Base-by-base conservation (phyloP, 2,329 filamentous ascomycete species). In the Clonostachys solani region DNA sequence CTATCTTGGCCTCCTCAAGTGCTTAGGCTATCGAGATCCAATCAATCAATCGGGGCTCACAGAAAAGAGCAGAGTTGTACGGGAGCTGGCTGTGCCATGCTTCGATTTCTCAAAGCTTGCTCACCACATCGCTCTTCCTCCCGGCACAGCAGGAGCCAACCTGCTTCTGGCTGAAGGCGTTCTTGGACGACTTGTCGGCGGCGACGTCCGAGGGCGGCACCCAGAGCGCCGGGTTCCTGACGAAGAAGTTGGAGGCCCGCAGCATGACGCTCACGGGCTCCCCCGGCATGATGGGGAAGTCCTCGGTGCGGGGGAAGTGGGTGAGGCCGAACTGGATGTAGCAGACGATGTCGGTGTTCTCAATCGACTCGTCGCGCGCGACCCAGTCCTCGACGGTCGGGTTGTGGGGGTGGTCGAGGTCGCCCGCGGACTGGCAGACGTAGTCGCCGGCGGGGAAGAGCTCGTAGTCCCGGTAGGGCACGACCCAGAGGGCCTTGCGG, bases 401-500 rank as follows among this genome's bases (percentile, higher is more conserved):
- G 60, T 74, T 65, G 62, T 69, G 42, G 49, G 66, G 50, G n/a
- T 47, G 45, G 57, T 75, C 65, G 18, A 64, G 67, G 47, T 74
- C 62, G 47, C 77, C 70, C 53, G 75, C 63, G 42, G 74, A 79
- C 58, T 84, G 81, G 54, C 80, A 81, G 0, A 80, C 79, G 59
- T 81, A 82, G 46, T 74, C 69, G 5, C 81, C 81, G 3, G 79
- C 81, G 0, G 80, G 75, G 60, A 73, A 83, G 4, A 83, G 65
- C 61, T 84, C 78, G 47, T 76, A 73, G 54, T 83, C 80, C 36
- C 68, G 67, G 61, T 84, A 73, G 50, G 73, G 71, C 34, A 76
- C 73, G 16, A 81, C 79, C 62, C 80, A 83, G 35, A 83, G 68
- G 49, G 78, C 74, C 56, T 80, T 75, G 52, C 78, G 72, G 5